Base-by-base conservation (phyloP, 2,329 filamentous ascomycete genomes). In the Aureobasidium vineae region DNA sequence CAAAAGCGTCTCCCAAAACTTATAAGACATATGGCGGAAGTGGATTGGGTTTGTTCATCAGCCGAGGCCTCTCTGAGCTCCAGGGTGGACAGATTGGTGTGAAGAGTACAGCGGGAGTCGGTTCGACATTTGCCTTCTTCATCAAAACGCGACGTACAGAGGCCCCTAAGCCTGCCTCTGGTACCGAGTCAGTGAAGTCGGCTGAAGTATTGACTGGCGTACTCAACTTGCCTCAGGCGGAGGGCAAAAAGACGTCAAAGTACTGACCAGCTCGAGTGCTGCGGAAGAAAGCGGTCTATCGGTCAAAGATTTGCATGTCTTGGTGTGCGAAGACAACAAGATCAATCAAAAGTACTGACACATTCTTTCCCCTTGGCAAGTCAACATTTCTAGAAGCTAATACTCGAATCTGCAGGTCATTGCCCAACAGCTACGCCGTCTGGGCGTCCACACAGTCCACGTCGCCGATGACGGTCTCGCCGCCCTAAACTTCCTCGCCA, bases 11-110 rank as follows among this genome's bases (percentile, higher is more conserved):
- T 5, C 64, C 64, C 1, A 60, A 53, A 31, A 66, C 64, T 5
- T 54, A 66, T 26, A 66, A 88, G 31, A 84, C 88, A 66, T 89
- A 90, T 69, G 88, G 88, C 23, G 88, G 88, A 0, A 88, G 85
- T 0, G 88, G 88, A 0, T 79, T 90, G 1, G 88, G 88, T 0
- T 78, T 90, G 0, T 90, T 89, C 72, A 90, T 90, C 66, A 87
- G 84, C 47, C 82, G 86, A 19, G 82, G 85, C 31, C 79, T 90
- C 15, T 86, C 86, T 1, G 88, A 90, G 26, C 57, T 69, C 0
- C 68, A 68, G 72, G 86, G 87, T 19, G 88, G 88, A 1, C 83
- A 86, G 52, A 89, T 90, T 36, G 88, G 87, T 0, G 85, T 90
- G 13, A 78, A 79, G 1, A 88, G 86, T 0, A 74, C 80, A 53